phyloP scores from a whole-genome alignment of 768 basidiomycete species.

The Lactifluus subvellereus region DNA sequence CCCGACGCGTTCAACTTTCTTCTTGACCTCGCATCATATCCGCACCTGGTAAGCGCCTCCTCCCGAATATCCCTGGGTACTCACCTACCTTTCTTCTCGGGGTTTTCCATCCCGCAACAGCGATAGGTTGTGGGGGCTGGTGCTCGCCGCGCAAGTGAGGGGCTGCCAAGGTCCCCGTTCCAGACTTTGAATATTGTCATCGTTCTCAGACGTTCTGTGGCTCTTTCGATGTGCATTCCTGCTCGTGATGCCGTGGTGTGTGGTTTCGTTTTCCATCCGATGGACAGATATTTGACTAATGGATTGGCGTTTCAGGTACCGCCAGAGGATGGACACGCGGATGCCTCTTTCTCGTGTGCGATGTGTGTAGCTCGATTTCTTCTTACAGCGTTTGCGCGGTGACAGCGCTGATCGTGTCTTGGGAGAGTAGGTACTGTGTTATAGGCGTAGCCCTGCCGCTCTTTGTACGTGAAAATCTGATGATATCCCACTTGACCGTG shows the following conservation, averaged over 20 bases:
- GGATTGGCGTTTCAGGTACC: conserved; percentile 25
- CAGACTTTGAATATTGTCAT: conserved; percentile 27
- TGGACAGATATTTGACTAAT: background rate
- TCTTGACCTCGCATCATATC: conserved; percentile 38
- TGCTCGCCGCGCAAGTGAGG: conserved; percentile 27
- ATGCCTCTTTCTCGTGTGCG: conserved; percentile 32
- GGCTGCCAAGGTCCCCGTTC: conserved; percentile 25
- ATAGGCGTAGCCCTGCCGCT: conserved; percentile 30
- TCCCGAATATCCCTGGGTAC: background rate
- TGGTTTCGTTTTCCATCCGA: background rate
- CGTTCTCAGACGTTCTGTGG: conserved; percentile 25
- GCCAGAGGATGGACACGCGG: conserved; percentile 28
- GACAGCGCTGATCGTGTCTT: conserved; percentile 4
- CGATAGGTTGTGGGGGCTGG: conserved; percentile 32
- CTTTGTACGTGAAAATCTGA: conserved; percentile 21
- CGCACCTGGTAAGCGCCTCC: conserved; percentile 31
- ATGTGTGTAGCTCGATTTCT: conserved; percentile 20
- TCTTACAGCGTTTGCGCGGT: background rate
- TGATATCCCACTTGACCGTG: background rate
- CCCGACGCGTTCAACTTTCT: conserved; percentile 36
- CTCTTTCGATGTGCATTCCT: conserved; percentile 28
- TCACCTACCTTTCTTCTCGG: conserved; percentile 4
- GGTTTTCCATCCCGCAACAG: conserved; percentile 29
- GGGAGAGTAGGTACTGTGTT: conserved; percentile 27
- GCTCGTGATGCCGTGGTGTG: conserved; percentile 34